Conservation (phyloP, 495 filamentous ascomycete species). For the Daldinia concentrica region DNA sequence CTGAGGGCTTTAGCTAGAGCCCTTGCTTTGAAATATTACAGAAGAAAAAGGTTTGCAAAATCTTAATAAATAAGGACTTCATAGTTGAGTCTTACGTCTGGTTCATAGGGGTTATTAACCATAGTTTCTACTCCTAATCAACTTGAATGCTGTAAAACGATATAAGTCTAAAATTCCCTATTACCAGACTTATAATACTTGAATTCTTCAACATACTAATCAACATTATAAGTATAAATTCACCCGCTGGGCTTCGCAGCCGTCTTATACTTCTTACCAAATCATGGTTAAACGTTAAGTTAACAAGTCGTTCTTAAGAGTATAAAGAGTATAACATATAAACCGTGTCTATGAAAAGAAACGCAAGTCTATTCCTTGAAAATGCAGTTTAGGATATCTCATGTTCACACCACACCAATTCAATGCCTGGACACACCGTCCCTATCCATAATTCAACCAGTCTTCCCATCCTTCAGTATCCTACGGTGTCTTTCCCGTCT, state of each 20-base stretch:
- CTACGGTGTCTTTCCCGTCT: not conserved
- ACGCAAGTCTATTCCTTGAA: constrained; percentile 3
- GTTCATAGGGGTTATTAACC: not conserved
- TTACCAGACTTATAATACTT: not conserved
- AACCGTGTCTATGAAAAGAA: not conserved
- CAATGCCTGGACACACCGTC: constrained; percentile 1
- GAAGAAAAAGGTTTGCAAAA: constrained; percentile 2
- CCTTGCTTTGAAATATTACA: not conserved
- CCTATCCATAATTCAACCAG: constrained; percentile 3
- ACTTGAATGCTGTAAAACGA: too few relatives aligned
- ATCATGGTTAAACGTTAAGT: not conserved
- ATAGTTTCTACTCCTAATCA: too few relatives aligned
- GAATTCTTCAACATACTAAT: too few relatives aligned
- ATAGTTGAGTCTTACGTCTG: not conserved
- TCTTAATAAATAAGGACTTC: not conserved
- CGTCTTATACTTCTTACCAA: too few relatives aligned
- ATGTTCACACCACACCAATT: not conserved
- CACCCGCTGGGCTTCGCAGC: too few relatives aligned
- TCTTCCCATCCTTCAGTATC: not conserved
- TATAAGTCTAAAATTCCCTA: too few relatives aligned
- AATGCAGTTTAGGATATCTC: constrained; percentile 18
- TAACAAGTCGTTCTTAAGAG: not conserved
- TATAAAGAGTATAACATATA: not conserved
- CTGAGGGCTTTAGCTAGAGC: not conserved
- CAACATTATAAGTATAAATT: too few relatives aligned